phyloP scores from a whole-genome alignment of 106 monocot genomes.

The Apostasia ramifera region DNA sequence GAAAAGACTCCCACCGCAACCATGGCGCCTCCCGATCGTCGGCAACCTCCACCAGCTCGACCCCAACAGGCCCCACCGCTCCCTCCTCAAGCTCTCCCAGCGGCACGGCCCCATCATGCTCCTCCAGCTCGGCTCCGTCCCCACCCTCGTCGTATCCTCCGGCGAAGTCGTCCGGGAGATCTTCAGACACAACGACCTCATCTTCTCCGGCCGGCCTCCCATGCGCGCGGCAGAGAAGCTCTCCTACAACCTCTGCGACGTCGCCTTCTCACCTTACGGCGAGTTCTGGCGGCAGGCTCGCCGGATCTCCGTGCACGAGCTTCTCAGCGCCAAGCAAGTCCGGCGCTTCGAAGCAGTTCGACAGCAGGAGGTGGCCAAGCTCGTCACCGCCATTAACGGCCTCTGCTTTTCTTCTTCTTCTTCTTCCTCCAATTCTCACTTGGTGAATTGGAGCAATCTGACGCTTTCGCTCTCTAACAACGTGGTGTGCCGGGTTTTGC shows the following conservation, averaged over 20 bases:
- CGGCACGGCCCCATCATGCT: constrained; percentile 28
- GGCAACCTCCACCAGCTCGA: constrained; percentile 18
- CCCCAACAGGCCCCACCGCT: constrained; percentile 13
- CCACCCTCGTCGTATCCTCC: constrained; percentile 20
- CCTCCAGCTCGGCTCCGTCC: constrained; percentile 12
- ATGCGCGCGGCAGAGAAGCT: neutral
- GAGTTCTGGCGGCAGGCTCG: constrained; percentile 7
- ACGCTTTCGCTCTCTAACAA: constrained; percentile 4
- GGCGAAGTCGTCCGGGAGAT: neutral
- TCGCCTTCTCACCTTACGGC: constrained; percentile 19
- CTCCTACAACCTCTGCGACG: constrained; percentile 4
- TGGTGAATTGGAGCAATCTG: constrained; percentile 19
- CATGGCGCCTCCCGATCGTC: constrained; percentile 13
- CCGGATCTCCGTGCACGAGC: constrained; percentile 2
- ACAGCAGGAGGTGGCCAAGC: constrained; percentile 11
- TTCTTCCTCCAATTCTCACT: neutral
- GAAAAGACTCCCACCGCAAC: neutral
- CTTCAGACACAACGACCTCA: constrained; percentile 13
- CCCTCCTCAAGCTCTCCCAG: constrained; percentile 11
- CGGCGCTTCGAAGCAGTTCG: constrained; percentile 3
- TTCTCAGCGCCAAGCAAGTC: constrained; percentile 6
- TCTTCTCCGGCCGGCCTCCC: constrained; percentile 4
- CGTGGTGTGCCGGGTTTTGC: constrained; percentile 1
- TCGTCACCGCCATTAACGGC: neutral
- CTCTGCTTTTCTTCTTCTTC: neutral